Evolutionary conservation across 768 basidiomycete genomes (phyloP).

Genomic region (Suillus subalutaceus): DNA sequence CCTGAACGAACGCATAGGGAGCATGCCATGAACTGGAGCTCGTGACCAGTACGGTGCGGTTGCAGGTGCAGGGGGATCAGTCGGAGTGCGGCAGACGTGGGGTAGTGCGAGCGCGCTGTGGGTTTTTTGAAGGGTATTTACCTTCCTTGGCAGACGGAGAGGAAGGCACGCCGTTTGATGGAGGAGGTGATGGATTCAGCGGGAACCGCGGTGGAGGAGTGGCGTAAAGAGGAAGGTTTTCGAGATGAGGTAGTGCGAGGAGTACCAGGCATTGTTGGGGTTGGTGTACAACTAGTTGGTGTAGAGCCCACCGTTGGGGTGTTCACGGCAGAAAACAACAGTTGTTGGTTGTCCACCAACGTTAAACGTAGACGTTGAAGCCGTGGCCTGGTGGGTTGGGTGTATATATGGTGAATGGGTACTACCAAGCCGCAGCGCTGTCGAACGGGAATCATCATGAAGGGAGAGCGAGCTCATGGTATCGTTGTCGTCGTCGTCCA

Average conservation of each 20-base stretch:
- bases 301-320: not conserved
- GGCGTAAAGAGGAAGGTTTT: slow-evolving; percentile 35
- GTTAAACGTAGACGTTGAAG: slow-evolving; percentile 42
- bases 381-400: slow-evolving; percentile 34
- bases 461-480: slow-evolving; percentile 25
- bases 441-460: slow-evolving; percentile 12
- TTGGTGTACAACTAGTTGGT: slow-evolving; percentile 7
- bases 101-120: slow-evolving; percentile 43
- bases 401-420: slow-evolving; percentile 43
- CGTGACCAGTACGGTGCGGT: slow-evolving; percentile 86
- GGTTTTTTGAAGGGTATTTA: slow-evolving; percentile 14
- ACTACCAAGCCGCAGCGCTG: slow-evolving; percentile 9
- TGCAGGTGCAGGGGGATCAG: slow-evolving; percentile 62
- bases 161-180: slow-evolving; percentile 27
- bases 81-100: slow-evolving; percentile 67
- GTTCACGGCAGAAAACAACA: slow-evolving; percentile 1
- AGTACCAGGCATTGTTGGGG: slow-evolving; percentile 26
- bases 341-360: slow-evolving; percentile 23
- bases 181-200: slow-evolving; percentile 26
- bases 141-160: slow-evolving; percentile 33
- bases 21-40: slow-evolving; percentile 73
- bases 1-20: slow-evolving; percentile 71
- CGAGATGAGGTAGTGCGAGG: slow-evolving; percentile 29
- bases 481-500: slow-evolving; percentile 27
- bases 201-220: slow-evolving; percentile 32